A percentile compares a stretch with the other conserved stretches of the same genome.
Evolutionary conservation across 2,329 filamentous ascomycete genomes (phyloP).

Genomic region (Talaromyces sp.): DNA sequence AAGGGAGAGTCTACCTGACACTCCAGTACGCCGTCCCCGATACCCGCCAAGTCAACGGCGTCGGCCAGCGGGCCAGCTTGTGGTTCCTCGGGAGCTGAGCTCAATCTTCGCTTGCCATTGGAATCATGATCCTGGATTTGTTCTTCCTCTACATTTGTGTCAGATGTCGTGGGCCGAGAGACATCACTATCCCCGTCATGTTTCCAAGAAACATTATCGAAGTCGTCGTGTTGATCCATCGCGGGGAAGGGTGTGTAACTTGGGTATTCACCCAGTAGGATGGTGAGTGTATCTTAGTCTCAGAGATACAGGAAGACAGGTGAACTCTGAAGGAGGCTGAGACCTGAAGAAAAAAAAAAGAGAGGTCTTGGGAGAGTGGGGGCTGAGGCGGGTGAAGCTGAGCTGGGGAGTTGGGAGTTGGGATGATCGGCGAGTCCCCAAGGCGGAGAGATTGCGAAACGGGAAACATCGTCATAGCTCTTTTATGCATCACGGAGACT

Average conservation of each 20-base stretch:
- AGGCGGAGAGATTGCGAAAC: conserved; percentile 25
- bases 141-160: conserved; percentile 44
- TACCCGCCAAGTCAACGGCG: conserved; percentile 64
- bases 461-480: conserved; percentile 28
- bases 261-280: conserved; percentile 20
- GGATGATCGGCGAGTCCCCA: conserved; percentile 26
- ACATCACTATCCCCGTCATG: conserved; percentile 59
- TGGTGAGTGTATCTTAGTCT: not conserved
- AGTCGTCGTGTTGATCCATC: conserved; percentile 65
- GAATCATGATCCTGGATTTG: conserved; percentile 40
- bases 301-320: not conserved
- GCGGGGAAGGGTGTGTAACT: conserved; percentile 25
- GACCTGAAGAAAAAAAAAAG: not conserved
- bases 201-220: conserved; percentile 79
- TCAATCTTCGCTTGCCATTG: conserved; percentile 54
- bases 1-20: conserved; percentile 81
- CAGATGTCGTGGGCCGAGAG: conserved; percentile 45
- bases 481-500: not conserved
- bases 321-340: conserved; percentile 10
- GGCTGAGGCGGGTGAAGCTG: conserved; percentile 20
- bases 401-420: conserved; percentile 15
- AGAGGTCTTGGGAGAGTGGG: conserved; percentile 6
- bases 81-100: conserved; percentile 47
- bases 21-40: conserved; percentile 74
- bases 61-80: conserved; percentile 56